These are phyloP conservation scores for Globisporangium polare DNA, from an alignment of 352 stramenopile species.

Conservation along the genomic window DNA sequence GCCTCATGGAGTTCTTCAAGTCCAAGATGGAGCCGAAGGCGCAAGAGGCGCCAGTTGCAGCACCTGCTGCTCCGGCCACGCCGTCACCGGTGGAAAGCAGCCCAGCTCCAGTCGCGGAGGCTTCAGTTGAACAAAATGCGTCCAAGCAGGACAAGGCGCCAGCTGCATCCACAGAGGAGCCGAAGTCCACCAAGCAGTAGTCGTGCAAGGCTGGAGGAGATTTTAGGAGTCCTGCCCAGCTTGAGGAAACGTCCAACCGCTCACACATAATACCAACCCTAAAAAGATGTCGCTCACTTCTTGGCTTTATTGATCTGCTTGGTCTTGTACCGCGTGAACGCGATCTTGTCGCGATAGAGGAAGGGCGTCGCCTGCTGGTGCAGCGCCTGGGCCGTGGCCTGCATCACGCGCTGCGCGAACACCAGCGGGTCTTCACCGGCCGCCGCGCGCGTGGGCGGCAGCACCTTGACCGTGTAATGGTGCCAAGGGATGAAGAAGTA, in stretches of 20 bases:
- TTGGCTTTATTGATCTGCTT: constrained; percentile 50
- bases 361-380: constrained; percentile 56
- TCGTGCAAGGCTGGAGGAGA: neutral
- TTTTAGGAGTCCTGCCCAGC: no score
- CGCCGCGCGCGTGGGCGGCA: constrained; percentile 32
- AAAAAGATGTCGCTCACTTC: constrained; percentile 19
- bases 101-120: neutral
- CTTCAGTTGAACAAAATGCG: neutral
- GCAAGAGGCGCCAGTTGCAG: constrained; percentile 4
- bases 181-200: neutral
- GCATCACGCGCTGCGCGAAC: constrained; percentile 65
- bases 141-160: neutral
- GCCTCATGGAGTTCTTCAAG: constrained; percentile 86
- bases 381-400: constrained; percentile 40
- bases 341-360: constrained; percentile 71
- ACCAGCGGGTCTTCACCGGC: constrained; percentile 42
- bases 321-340: constrained; percentile 53
- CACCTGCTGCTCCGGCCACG: neutral
- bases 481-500: constrained; percentile 72
- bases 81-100: neutral
- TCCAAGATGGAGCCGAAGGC: constrained; percentile 63
- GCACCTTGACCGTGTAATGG: constrained; percentile 55
- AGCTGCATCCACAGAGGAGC: neutral
- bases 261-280: neutral
- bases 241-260: no score